Base-by-base conservation (phyloP, 257 asterid genomes). In the Capsicum rhomboideum region DNA sequence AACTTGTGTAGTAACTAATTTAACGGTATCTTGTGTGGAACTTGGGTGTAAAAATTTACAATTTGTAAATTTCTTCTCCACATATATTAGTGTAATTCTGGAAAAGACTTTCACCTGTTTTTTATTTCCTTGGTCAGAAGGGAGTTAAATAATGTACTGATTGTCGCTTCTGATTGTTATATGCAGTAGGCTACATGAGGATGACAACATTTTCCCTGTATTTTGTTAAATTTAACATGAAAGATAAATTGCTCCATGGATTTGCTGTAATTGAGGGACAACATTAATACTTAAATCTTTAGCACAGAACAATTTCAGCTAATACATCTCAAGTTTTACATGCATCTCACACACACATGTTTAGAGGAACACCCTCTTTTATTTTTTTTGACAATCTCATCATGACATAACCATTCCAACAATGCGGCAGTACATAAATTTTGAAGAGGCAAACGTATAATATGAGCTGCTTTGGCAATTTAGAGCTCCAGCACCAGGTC, bases 401-500 rank as follows among this genome's bases (percentile, higher is more conserved):
- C 44, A 28, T 50, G 28, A 23, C 17, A 75, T 75, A 75, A 26
- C 42, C 61, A 49, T 49, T 50, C 63, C 7, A 75, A 50, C 81
- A 52, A 75, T 20, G 26, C 9, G 26, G 81, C 14, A 75, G 40
- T 75, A 54, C 44, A 49, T 50, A 50, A 61, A 26, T 26, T 77
- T 50, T 50, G 82, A 6, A 50, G 44, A 28, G 26, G 46, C 64
- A 77, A 77, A 28, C 63, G 1, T 77, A 28, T 50, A 23, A 40
- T 53, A 29, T 49, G 72, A 68, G 84, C 63, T 63, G 81, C 84
- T 85, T 85, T 85, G 63, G 63, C 46, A 81, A 3, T 63, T 88
- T 88, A 92, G 91, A 95, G 97, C 92, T 95, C 98, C 96, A 95
- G 89, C 82, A 95, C 98, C 90, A 95, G 90, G 87, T 93, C 98